Evolutionary conservation across 2,329 filamentous ascomycete species (phyloP).

Genomic region (Fusarium torreyae): DNA sequence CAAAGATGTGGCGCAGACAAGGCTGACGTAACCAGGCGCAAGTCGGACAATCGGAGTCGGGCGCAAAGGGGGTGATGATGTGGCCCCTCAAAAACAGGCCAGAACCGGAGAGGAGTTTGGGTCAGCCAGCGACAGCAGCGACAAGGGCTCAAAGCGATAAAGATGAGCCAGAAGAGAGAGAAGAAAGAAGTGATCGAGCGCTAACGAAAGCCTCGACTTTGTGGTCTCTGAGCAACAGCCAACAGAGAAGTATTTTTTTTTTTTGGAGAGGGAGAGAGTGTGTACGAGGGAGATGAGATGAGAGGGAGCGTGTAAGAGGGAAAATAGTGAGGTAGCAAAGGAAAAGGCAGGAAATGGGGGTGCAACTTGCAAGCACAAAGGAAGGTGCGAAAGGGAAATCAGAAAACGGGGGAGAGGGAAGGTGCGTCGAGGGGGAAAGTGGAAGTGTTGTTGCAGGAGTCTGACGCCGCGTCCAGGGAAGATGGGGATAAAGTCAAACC

Average conservation of each 20-base stretch:
- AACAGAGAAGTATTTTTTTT: conserved; percentile 42
- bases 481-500: conserved; percentile 48
- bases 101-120: conserved; percentile 46
- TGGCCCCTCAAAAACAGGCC: conserved; percentile 52
- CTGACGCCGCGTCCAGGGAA: conserved; percentile 46
- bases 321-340: conserved; percentile 50
- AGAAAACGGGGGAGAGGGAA: conserved; percentile 39
- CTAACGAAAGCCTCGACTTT: conserved; percentile 64
- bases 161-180: conserved; percentile 40
- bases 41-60: conserved; percentile 50
- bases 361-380: conserved; percentile 41
- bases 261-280: conserved; percentile 46
- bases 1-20: conserved; percentile 37
- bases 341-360: conserved; percentile 35
- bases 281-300: conserved; percentile 46
- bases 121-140: conserved; percentile 44
- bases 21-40: conserved; percentile 55
- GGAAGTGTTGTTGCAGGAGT: conserved; percentile 51
- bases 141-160: conserved; percentile 43
- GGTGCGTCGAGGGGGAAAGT: conserved; percentile 41
- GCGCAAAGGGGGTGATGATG: conserved; percentile 53
- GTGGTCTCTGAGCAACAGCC: conserved; percentile 42
- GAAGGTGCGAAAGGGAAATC: conserved; percentile 49
- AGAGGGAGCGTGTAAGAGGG: conserved; percentile 50
- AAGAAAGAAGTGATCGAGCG: conserved; percentile 58